Evolutionary conservation across 306 rosid genomes (phyloP), one percentile per base, ranked within the genome.

Genomic region (Senna tora): DNA sequence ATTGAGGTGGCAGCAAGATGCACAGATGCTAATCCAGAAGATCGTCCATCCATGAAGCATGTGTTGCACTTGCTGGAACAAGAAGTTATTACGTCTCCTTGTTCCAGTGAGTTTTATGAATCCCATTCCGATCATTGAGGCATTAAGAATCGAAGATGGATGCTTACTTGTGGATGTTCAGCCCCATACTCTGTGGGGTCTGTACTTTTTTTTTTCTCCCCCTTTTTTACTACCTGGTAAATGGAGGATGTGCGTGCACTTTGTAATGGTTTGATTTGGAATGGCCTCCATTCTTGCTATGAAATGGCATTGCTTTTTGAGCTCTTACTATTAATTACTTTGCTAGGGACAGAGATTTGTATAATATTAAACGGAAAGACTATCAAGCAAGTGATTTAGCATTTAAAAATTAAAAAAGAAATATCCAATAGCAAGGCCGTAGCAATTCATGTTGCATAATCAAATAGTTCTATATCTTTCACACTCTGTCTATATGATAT

Each of bases 41-140:
- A 81, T n/a, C 90, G 99, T 67, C 99, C 99, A 51, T 50, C 86
- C 0, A 95, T 95, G 99, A 88, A 77, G 53, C 87, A 95, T 56
- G 97, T 95, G 7, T 22, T 88, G 59, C 99, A 95, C 86, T 62
- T 87, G 80, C 78, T 95, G 45, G 97, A 95, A 77, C 96, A 84
- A 75, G 96, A 95, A 80, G 87, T 87, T 10, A 85, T 85, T 3
- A 84, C 85, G 93, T 88, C 97, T 57, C 96, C 99, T 14, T 88
- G 86, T 62, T 91, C 96, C 5, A 95, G 88, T 22, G 96, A 91
- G 1, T 85, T 81, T 73, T 89, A 88, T 38, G 99, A 89, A 81
- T 91, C 97, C 14, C 93, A 95, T 13, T 95, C 97, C 0, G 99
- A 95, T 83, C 75, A 80, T 38, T 86, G 75, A 58, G 38, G 22